These are phyloP conservation scores for Rhododendron henanense DNA, from an alignment of 148 eudicot genomes.

Conservation along the genomic window DNA sequence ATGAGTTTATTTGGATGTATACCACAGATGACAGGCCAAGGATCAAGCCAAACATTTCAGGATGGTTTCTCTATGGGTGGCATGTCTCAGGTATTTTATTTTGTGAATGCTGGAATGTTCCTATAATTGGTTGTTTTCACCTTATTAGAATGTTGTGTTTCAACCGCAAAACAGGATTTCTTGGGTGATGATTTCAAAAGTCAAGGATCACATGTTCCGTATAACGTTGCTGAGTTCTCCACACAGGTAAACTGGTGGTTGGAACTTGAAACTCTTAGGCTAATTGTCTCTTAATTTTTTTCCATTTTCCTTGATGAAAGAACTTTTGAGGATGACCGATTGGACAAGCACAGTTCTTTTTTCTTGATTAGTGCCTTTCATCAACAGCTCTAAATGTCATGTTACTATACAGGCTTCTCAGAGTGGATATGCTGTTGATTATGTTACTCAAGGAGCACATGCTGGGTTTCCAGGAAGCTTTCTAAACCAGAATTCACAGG, in stretches of 20 bases:
- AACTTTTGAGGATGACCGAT: neutral
- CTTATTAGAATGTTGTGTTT: neutral
- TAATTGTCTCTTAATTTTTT: neutral
- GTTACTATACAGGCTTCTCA: constrained; percentile 68
- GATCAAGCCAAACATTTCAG: constrained; percentile 50
- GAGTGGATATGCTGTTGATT: constrained; percentile 87
- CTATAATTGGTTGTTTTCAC: no score
- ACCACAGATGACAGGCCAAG: constrained; percentile 60
- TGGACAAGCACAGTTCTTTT: no score
- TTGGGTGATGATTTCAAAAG: constrained; percentile 97
- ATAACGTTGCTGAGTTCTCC: constrained; percentile 83
- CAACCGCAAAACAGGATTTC: constrained; percentile 56
- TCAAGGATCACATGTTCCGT: constrained; percentile 95
- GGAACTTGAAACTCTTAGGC: no score
- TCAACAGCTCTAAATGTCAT: neutral
- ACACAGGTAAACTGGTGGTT: constrained; percentile 54
- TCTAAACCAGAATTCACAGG: constrained; percentile 82
- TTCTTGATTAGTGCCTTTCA: neutral
- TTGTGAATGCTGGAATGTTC: neutral
- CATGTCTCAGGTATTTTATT: constrained; percentile 79
- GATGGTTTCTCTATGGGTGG: constrained; percentile 93
- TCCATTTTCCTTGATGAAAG: neutral
- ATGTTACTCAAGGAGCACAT: constrained; percentile 73
- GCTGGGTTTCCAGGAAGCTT: constrained; percentile 82
- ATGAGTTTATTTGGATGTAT: no score